phyloP scores from a whole-genome alignment of 306 rosid genomes.

The Casuarina cunninghamiana region DNA sequence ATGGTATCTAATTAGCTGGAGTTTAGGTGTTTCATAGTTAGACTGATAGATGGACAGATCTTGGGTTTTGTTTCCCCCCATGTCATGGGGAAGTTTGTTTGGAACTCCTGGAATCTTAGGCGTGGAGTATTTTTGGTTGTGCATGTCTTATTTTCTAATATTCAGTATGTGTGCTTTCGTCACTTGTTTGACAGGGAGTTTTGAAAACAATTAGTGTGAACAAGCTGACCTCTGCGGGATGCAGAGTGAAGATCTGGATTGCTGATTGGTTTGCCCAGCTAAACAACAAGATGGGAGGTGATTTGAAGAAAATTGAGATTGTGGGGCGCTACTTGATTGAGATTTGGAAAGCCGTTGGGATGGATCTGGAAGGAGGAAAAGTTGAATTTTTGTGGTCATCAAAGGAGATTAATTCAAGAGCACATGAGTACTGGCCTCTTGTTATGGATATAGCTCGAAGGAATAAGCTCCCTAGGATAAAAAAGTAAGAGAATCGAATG shows the following conservation, averaged over 20 bases:
- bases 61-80: neutral
- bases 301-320: conserved; percentile 69
- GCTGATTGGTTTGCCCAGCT: conserved; percentile 94
- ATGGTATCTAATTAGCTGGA: neutral
- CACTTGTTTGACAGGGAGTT: conserved; percentile 53
- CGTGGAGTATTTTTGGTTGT: neutral
- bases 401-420: conserved; percentile 63
- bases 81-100: neutral
- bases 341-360: conserved; percentile 85
- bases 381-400: conserved; percentile 93
- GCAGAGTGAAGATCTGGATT: conserved; percentile 84
- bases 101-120: too few relatives aligned
- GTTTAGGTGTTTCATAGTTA: neutral
- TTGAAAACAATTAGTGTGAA: conserved; percentile 78
- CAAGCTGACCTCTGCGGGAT: conserved; percentile 75
- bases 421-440: conserved; percentile 80
- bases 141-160: neutral
- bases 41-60: neutral
- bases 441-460: conserved; percentile 86
- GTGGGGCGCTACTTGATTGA: conserved; percentile 76
- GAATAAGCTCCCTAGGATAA: conserved; percentile 67
- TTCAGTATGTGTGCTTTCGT: neutral
- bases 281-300: conserved; percentile 85
- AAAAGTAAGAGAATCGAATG: conserved; percentile 40
- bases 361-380: conserved; percentile 72